Base-by-base conservation (phyloP, 2,329 filamentous ascomycete genomes). In the Amesomyces nigricolor region DNA sequence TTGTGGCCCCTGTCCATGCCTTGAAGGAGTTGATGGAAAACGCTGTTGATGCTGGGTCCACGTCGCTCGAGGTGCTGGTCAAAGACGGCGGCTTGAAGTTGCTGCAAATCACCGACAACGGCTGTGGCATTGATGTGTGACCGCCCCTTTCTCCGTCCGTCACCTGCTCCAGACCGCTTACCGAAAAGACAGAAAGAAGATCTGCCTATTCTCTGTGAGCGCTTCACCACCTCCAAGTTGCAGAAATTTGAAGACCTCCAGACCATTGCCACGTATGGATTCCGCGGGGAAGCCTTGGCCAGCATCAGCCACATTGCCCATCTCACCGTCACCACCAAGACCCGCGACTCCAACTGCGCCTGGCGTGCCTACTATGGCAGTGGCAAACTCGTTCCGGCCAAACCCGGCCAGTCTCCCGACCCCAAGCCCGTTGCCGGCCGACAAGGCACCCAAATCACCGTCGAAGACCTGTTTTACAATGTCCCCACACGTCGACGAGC, bases 221-320 rank as follows among this genome's bases (percentile, higher is more conserved):
- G 94, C 49, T 96, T 96, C 68, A 99, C 94, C 9, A 99, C 94
- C 0, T 97, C 92, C 11, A 99, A 99, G 69, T 79, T 99, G 56
- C 91, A 94, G 64, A 82, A 83, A 5, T 99, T 99, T 63, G 92
- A 97, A 69, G 94, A 99, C 69, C 77, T 99, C 47, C 83, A 83
- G 40, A 88, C 86, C 4, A 97, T 99, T 61, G 86, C 85, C 49
- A 97, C 94, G 1, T 99, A 99, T 70, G 94, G 94, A n/a, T 99
- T 99, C 67, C 87, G 94, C 51, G 94, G 94, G 53, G 94, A 99
- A 72, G 94, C 94, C 3, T 75, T 99, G 53, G 94, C 94, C 13
- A 97, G 94, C 72, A 99, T 99, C 70, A 97, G 92, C 67, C 94
- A 99, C 69, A 96, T 99, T 64, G 92, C 95, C 35, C 95, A 99